These are phyloP conservation scores for Boletus mariae DNA, from an alignment of 1,284 basidiomycete species.

Conservation along the genomic window DNA sequence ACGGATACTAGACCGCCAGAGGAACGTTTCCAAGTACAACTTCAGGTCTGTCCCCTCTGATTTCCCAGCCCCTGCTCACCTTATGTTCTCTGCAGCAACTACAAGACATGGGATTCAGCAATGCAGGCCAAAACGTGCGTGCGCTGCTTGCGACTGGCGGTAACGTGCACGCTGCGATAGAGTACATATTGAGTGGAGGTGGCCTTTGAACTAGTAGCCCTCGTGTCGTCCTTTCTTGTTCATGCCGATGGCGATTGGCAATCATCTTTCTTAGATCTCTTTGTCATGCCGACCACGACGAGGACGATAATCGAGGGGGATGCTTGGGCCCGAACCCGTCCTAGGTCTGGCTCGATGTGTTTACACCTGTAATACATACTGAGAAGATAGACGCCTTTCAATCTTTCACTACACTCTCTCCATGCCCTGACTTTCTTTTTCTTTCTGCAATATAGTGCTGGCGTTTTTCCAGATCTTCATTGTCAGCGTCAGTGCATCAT, in stretches of 20 bases:
- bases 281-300: background rate
- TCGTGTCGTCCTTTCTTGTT: background rate
- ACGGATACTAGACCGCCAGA: constrained; percentile 75
- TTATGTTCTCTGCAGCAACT: constrained; percentile 54
- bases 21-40: constrained; percentile 84
- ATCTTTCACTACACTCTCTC: background rate
- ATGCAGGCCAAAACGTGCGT: constrained; percentile 85
- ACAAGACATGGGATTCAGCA: constrained; percentile 83
- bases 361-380: background rate
- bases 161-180: constrained; percentile 86
- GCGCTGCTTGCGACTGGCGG: constrained; percentile 85
- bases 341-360: background rate
- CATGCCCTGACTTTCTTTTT: background rate
- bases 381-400: background rate
- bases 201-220: constrained; percentile 43
- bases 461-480: constrained; percentile 69
- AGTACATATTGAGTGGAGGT: constrained; percentile 82
- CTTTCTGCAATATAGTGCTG: constrained; percentile 59
- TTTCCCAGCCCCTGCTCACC: background rate
- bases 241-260: background rate
- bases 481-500: constrained; percentile 1
- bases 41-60: constrained; percentile 51
- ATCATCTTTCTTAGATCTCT: background rate
- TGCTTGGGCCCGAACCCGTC: background rate
- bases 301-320: background rate